phyloP scores from a whole-genome alignment of 2,329 filamentous ascomycete genomes.

The Malbranchea zuffiana region DNA sequence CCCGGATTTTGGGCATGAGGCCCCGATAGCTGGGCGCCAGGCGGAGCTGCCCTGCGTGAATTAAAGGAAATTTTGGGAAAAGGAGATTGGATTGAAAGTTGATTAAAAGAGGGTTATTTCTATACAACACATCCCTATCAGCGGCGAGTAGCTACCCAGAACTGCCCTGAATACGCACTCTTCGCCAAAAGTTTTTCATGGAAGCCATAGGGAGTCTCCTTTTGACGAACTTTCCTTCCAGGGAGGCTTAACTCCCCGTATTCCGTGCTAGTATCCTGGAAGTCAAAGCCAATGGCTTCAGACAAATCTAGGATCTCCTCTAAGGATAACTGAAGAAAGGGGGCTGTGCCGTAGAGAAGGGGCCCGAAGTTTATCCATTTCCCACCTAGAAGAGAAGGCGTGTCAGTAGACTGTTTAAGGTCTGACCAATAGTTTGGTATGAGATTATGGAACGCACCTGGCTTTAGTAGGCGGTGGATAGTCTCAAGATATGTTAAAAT shows the following conservation, averaged over 20 bases:
- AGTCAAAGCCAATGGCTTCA: slow-evolving; percentile 43
- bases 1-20: too few species aligned
- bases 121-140: too few species aligned
- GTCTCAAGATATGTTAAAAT: slow-evolving; percentile 46
- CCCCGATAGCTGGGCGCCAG: too few species aligned
- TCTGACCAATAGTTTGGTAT: background rate
- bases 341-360: slow-evolving; percentile 44
- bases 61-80: too few species aligned
- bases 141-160: slow-evolving; percentile 38
- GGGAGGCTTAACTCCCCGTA: slow-evolving; percentile 38
- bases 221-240: slow-evolving; percentile 33
- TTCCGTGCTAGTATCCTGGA: slow-evolving; percentile 33
- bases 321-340: slow-evolving; percentile 45
- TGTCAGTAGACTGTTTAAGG: slow-evolving; percentile 1
- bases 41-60: too few species aligned
- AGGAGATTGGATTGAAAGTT: too few species aligned
- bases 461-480: slow-evolving; percentile 38
- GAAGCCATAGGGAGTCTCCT: slow-evolving; percentile 44
- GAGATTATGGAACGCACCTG: slow-evolving; percentile 4
- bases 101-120: too few species aligned
- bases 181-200: slow-evolving; percentile 41
- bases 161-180: slow-evolving; percentile 46
- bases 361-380: slow-evolving; percentile 49
- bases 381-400: slow-evolving; percentile 32
- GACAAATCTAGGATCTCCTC: slow-evolving; percentile 43